A percentile compares a stretch with the other conserved stretches of the same genome.
Evolutionary conservation across 2,329 filamentous ascomycete species (phyloP).

Genomic region (Neopestalotiopsis rosae): DNA sequence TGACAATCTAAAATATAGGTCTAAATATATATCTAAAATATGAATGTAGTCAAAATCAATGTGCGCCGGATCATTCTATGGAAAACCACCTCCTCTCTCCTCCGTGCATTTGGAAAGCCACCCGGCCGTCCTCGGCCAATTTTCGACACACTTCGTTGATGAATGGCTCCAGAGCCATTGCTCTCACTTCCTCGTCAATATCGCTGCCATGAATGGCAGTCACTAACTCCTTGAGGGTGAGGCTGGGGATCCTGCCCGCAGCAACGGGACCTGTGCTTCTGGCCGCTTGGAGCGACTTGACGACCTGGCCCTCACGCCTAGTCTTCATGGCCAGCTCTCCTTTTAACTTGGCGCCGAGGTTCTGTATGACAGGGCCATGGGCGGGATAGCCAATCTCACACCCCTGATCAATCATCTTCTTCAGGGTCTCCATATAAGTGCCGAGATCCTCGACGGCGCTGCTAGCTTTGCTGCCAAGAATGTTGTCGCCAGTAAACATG

Average conservation of each 20-base stretch:
- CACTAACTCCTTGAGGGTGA: slow-evolving; percentile 49
- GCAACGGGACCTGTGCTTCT: background rate
- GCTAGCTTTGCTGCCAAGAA: slow-evolving; percentile 80
- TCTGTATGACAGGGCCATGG: slow-evolving; percentile 77
- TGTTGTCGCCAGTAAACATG: slow-evolving; percentile 87
- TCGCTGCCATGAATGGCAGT: slow-evolving; percentile 45
- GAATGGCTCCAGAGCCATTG: slow-evolving; percentile 47
- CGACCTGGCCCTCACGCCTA: slow-evolving; percentile 77
- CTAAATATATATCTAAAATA: background rate
- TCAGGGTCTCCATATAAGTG: slow-evolving; percentile 69
- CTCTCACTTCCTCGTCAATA: slow-evolving; percentile 34
- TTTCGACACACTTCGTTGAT: slow-evolving; percentile 48
- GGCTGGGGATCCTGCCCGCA: slow-evolving; percentile 32
- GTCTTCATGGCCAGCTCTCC: slow-evolving; percentile 83
- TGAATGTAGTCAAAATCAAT: background rate
- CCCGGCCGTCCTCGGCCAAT: slow-evolving; percentile 46
- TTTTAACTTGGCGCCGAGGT: slow-evolving; percentile 71
- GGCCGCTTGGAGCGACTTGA: slow-evolving; percentile 59
- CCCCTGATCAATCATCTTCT: slow-evolving; percentile 68
- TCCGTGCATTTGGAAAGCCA: slow-evolving; percentile 43
- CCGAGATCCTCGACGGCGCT: slow-evolving; percentile 80
- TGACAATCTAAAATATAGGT: background rate
- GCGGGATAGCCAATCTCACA: slow-evolving; percentile 78
- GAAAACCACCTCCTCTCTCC: slow-evolving; percentile 46
- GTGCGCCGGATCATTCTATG: background rate